A percentile compares a stretch with the other conserved stretches of the same genome.
Conservation (phyloP, 208 protist genomes). For the Leptomonas pyrrhocoris region DNA sequence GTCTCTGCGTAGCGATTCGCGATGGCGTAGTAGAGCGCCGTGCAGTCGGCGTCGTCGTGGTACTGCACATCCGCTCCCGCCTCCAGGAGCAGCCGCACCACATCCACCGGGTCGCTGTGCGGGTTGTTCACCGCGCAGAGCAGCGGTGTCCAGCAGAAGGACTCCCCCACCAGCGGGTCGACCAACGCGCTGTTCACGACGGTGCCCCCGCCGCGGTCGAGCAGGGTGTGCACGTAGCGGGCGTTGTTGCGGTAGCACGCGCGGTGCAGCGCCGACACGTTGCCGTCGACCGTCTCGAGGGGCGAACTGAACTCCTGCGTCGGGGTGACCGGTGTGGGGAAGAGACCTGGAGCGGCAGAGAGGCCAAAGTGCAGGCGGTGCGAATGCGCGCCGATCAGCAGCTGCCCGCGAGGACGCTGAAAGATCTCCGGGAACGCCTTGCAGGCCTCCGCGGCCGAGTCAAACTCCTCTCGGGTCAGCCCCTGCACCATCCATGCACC, state of each 20-base stretch:
- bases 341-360: not conserved
- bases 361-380: not conserved
- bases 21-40: conserved; percentile 89
- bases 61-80: conserved; percentile 74
- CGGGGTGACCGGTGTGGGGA: not conserved
- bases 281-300: conserved; percentile 11
- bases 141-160: conserved; percentile 86
- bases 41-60: conserved; percentile 79
- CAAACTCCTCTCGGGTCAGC: conserved; percentile 71
- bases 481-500: conserved; percentile 78
- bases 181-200: conserved; percentile 75
- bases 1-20: conserved; percentile 84
- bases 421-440: conserved; percentile 74
- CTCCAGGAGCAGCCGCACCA: conserved; percentile 69
- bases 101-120: conserved; percentile 71
- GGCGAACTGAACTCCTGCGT: not conserved
- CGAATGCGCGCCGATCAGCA: conserved; percentile 5
- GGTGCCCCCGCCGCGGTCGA: conserved; percentile 71
- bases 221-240: conserved; percentile 80
- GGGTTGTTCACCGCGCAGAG: conserved; percentile 91
- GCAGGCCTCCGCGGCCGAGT: conserved; percentile 69
- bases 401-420: conserved; percentile 48
- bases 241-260: conserved; percentile 90
- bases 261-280: conserved; percentile 67
- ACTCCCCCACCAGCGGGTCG: conserved; percentile 43